Percentiles rank a stretch among this genome's conserved stretches.
Conservation (phyloP, 306 rosid genomes). For the Glycine soja region DNA sequence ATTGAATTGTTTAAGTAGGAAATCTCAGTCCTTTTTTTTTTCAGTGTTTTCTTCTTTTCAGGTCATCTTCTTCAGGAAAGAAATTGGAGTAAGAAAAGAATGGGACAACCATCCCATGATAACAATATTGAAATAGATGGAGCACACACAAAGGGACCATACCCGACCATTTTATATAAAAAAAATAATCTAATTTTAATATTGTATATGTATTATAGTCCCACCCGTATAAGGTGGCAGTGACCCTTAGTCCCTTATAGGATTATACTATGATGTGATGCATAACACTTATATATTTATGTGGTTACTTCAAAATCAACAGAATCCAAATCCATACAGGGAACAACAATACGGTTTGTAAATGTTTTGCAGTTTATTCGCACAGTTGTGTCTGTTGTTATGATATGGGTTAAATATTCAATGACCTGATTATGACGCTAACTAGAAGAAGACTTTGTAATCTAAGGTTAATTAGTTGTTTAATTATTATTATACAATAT, state of each 20-base stretch:
- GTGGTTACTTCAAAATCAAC: slow-evolving; percentile 42
- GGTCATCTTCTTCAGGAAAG: slow-evolving; percentile 53
- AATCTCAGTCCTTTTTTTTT: slow-evolving; percentile 19
- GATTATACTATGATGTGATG: slow-evolving; percentile 51
- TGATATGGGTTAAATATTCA: slow-evolving; percentile 51
- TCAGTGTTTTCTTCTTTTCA: slow-evolving; percentile 39
- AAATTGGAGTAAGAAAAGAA: slow-evolving; percentile 40
- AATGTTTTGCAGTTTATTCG: slow-evolving; percentile 41
- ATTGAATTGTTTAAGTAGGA: slow-evolving; percentile 34
- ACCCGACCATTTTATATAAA: slow-evolving; percentile 2
- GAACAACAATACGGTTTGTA: slow-evolving; percentile 46
- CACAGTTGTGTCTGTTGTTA: slow-evolving; percentile 31
- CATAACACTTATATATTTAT: slow-evolving; percentile 32
- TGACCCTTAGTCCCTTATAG: slow-evolving; percentile 22
- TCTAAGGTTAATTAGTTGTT: slow-evolving; percentile 30
- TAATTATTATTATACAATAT: slow-evolving; percentile 1
- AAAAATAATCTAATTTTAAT: slow-evolving; percentile 15
- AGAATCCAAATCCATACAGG: slow-evolving; percentile 41
- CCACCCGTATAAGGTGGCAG: slow-evolving; percentile 28
- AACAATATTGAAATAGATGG: slow-evolving; percentile 51
- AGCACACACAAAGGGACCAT: slow-evolving; percentile 50
- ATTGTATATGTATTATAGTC: slow-evolving; percentile 34
- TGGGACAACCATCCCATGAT: slow-evolving; percentile 50
- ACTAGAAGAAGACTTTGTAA: slow-evolving; percentile 34
- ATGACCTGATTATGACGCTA: slow-evolving; percentile 46